A percentile compares a stretch with the other conserved stretches of the same genome.
phyloP scores from a whole-genome alignment of 345 rosid species.

The Sisymbrium altissimum region DNA sequence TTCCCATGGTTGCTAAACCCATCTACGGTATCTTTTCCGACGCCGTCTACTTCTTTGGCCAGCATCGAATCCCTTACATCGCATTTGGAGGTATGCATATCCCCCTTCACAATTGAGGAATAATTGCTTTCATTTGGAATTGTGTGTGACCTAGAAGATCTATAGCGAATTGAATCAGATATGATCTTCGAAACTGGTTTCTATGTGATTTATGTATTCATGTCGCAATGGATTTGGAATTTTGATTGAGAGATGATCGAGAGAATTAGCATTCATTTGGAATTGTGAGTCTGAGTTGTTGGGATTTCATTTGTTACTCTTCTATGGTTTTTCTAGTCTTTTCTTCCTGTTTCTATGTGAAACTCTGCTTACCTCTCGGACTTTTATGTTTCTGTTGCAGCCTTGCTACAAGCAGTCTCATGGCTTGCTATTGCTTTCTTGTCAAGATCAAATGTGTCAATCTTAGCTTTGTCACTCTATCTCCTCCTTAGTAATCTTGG shows the following conservation, averaged over 20 bases:
- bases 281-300: not conserved
- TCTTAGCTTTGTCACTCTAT: conserved; percentile 44
- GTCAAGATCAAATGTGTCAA: conserved; percentile 56
- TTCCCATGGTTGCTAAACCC: conserved; percentile 91
- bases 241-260: too few relatives aligned
- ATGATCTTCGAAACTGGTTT: not conserved
- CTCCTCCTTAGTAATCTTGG: conserved; percentile 88
- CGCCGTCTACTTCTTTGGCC: conserved; percentile 63
- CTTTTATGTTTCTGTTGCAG: conserved; percentile 40
- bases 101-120: too few relatives aligned
- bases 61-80: conserved; percentile 89
- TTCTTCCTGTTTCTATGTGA: too few relatives aligned
- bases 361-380: not conserved
- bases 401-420: conserved; percentile 75
- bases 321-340: too few relatives aligned
- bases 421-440: conserved; percentile 71
- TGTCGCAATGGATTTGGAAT: not conserved
- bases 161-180: not conserved
- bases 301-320: not conserved
- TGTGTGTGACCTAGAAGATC: not conserved
- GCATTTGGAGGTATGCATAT: conserved; percentile 67
- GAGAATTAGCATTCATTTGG: not conserved
- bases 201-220: not conserved
- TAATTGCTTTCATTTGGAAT: not conserved
- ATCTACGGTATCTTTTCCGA: conserved; percentile 77